These are phyloP conservation scores for Simmondsia chinensis DNA, from an alignment of 148 eudicot species.

Conservation along the genomic window DNA sequence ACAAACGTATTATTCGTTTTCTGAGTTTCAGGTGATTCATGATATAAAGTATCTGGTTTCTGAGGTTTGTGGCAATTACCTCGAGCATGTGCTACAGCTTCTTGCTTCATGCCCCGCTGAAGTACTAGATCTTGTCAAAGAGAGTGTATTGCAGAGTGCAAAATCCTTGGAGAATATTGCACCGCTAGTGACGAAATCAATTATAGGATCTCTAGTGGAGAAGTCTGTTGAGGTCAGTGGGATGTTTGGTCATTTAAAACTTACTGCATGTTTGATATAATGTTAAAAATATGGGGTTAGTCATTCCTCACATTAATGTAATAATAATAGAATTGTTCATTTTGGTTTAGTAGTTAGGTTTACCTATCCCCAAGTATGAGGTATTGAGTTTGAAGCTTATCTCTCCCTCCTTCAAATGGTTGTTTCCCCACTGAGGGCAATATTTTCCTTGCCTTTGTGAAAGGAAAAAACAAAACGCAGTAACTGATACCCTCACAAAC, in stretches of 20 bases:
- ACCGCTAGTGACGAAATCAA: slow-evolving; percentile 40
- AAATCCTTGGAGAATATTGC: slow-evolving; percentile 50
- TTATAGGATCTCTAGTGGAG: slow-evolving; percentile 57
- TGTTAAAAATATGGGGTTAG: too few species aligned
- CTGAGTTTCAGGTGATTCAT: slow-evolving; percentile 65
- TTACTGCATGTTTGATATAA: too few species aligned
- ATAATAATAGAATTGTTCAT: too few species aligned
- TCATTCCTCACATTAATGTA: too few species aligned
- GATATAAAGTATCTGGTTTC: slow-evolving; percentile 57
- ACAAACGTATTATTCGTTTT: not conserved
- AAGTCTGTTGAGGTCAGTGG: slow-evolving; percentile 72
- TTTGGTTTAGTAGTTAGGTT: too few species aligned
- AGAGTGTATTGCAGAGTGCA: slow-evolving; percentile 75
- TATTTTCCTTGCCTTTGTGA: too few species aligned
- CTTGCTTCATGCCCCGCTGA: slow-evolving; percentile 72
- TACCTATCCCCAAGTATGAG: too few species aligned
- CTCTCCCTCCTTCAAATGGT: too few species aligned
- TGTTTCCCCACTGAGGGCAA: too few species aligned
- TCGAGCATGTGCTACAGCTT: slow-evolving; percentile 43
- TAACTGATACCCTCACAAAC: too few species aligned
- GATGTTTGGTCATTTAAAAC: slow-evolving; percentile 5
- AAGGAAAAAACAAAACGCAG: too few species aligned
- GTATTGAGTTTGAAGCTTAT: too few species aligned
- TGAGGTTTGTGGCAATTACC: slow-evolving; percentile 52
- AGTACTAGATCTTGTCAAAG: slow-evolving; percentile 66